Evolutionary conservation across 495 filamentous ascomycete species (phyloP).

Genomic region (Tricharina praecox): DNA sequence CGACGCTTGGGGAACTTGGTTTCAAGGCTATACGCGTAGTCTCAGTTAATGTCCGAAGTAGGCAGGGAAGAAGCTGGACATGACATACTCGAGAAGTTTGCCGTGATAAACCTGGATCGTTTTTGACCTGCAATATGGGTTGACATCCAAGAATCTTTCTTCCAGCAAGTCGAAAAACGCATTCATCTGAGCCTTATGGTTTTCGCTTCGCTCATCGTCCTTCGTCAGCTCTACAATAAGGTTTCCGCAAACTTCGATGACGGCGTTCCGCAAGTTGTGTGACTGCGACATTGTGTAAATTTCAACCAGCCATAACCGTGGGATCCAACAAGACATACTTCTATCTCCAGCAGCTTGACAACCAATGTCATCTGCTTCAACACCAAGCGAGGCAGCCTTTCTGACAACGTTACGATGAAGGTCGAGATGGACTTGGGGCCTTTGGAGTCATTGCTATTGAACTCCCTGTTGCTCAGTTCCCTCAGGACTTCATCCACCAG

Average conservation of each 20-base stretch:
- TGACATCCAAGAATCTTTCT: conserved; percentile 88
- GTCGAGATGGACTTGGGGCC: conserved; percentile 97
- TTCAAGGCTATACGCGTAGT: conserved; percentile 39
- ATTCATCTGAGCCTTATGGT: conserved; percentile 82
- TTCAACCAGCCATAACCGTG: conserved; percentile 20
- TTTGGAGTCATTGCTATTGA: conserved; percentile 85
- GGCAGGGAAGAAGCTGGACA: background rate
- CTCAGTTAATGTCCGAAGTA: no score
- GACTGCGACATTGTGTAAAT: no score
- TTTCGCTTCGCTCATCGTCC: conserved; percentile 74
- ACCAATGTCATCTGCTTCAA: conserved; percentile 94
- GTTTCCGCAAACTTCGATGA: conserved; percentile 98
- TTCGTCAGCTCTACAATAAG: conserved; percentile 78
- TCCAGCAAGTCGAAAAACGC: conserved; percentile 94
- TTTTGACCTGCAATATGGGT: conserved; percentile 86
- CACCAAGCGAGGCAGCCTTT: conserved; percentile 74
- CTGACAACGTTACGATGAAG: conserved; percentile 91
- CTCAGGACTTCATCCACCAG: conserved; percentile 79
- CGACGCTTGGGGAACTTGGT: conserved; percentile 87
- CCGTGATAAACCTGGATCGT: conserved; percentile 74
- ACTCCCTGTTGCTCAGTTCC: conserved; percentile 93
- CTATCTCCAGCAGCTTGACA: conserved; percentile 85
- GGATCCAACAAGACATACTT: conserved; percentile 35
- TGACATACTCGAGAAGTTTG: conserved; percentile 54
- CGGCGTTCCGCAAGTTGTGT: conserved; percentile 77